phyloP scores from a whole-genome alignment of 2,329 filamentous ascomycete genomes.

The Curvularia sp. region DNA sequence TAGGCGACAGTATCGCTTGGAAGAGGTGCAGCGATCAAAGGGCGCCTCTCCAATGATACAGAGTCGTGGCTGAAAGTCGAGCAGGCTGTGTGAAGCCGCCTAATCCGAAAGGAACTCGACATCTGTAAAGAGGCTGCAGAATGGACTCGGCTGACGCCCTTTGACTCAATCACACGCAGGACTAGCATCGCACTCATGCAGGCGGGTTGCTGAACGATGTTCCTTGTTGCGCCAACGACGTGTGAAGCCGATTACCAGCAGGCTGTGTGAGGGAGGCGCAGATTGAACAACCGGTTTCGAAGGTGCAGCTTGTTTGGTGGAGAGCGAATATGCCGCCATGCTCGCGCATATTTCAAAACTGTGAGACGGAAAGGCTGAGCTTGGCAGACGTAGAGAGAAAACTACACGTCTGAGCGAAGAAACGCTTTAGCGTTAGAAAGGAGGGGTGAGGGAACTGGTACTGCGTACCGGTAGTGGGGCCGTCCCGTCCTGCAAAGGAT shows the following conservation, averaged over 20 bases:
- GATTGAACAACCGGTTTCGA: neutral
- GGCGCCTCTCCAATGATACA: conserved; percentile 27
- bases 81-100: conserved; percentile 27
- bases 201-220: conserved; percentile 15
- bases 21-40: conserved; percentile 22
- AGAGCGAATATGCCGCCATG: neutral
- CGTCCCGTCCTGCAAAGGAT: neutral
- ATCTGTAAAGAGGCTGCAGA: conserved; percentile 10
- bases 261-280: neutral
- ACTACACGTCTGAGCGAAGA: neutral
- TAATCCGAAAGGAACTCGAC: conserved; percentile 15
- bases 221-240: neutral
- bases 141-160: conserved; percentile 20
- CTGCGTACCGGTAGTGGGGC: neutral
- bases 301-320: neutral
- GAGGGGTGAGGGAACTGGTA: neutral
- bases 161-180: conserved; percentile 18
- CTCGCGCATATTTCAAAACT: neutral
- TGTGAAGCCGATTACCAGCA: neutral
- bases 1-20: conserved; percentile 26
- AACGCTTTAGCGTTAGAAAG: neutral
- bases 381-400: neutral
- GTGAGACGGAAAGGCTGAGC: neutral
- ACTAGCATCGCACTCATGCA: conserved; percentile 24
- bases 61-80: conserved; percentile 27